phyloP scores from a whole-genome alignment of 2,329 filamentous ascomycete genomes.

The Orbilia ellipsospora region DNA sequence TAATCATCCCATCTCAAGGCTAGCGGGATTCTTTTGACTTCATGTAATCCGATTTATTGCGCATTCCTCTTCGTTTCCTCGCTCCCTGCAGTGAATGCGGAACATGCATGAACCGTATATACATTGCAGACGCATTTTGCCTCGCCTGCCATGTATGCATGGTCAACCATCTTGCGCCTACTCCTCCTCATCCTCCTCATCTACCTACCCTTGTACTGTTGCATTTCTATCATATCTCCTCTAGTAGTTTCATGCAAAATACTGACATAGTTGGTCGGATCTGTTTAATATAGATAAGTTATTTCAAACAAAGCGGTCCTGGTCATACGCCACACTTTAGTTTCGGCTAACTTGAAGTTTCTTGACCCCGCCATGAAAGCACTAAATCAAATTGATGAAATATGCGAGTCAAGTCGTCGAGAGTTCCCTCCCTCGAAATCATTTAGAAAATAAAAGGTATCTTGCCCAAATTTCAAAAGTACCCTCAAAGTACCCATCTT shows the following conservation, averaged over 20 bases:
- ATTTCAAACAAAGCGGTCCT: conserved; percentile 1
- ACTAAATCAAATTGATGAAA: no score
- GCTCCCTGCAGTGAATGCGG: no score
- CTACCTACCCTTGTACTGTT: conserved; percentile 18
- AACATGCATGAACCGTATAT: background rate
- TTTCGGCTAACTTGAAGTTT: background rate
- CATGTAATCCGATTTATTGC: conserved; percentile 3
- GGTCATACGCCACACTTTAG: conserved; percentile 53
- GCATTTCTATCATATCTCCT: conserved; percentile 15
- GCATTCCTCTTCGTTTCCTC: background rate
- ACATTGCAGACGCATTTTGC: background rate
- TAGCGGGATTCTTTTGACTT: conserved; percentile 19
- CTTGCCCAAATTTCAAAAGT: conserved; percentile 19
- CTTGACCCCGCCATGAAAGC: background rate
- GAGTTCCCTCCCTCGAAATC: no score
- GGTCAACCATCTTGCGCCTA: no score
- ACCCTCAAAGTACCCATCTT: conserved; percentile 34
- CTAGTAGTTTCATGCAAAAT: no score
- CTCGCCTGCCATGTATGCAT: background rate
- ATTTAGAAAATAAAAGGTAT: conserved; percentile 16
- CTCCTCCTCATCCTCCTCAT: background rate
- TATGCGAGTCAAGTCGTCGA: no score
- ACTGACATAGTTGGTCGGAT: background rate
- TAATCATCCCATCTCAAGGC: conserved; percentile 15
- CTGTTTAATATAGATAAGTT: background rate